Conservation (phyloP, 768 basidiomycete genomes). For the Mycena indigotica region DNA sequence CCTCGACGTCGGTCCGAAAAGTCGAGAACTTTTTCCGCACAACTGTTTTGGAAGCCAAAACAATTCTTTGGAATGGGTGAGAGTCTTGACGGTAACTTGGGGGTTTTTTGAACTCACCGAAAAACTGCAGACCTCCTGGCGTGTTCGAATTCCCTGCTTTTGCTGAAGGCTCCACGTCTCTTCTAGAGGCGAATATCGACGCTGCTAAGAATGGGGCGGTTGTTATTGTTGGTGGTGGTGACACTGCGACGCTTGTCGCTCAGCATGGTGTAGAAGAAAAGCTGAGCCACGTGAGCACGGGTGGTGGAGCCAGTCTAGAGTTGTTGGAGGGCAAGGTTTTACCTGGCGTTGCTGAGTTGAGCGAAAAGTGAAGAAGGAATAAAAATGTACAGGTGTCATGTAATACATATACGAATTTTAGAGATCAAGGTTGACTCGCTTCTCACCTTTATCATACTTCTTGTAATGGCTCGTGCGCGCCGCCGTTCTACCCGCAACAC, state of each 20-base stretch:
- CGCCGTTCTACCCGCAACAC: conserved; percentile 6
- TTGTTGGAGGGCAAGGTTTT: conserved; percentile 95
- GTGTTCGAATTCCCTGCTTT: conserved; percentile 98
- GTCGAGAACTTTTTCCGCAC: conserved; percentile 74
- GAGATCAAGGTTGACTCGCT: not conserved
- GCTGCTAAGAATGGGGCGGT: conserved; percentile 84
- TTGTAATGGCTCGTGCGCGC: conserved; percentile 16
- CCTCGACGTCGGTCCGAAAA: conserved; percentile 88
- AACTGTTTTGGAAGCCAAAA: conserved; percentile 87
- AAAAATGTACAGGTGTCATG: not conserved
- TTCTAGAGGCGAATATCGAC: conserved; percentile 84
- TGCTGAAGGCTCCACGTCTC: conserved; percentile 77
- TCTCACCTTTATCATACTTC: not conserved
- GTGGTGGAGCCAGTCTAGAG: conserved; percentile 92
- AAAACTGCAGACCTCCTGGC: conserved; percentile 75
- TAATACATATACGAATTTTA: not conserved
- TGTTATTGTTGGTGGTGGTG: conserved; percentile 95
- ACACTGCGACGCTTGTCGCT: conserved; percentile 96
- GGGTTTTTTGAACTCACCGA: conserved; percentile 5
- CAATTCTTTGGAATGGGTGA: conserved; percentile 97
- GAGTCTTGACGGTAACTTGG: conserved; percentile 32
- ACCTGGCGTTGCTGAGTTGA: conserved; percentile 90
- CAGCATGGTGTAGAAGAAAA: conserved; percentile 82
- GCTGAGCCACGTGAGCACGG: conserved; percentile 95
- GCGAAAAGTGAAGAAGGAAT: conserved; percentile 61